Base-by-base conservation (phyloP, 1,139 yeast species). In the Kodamaea sp. region DNA sequence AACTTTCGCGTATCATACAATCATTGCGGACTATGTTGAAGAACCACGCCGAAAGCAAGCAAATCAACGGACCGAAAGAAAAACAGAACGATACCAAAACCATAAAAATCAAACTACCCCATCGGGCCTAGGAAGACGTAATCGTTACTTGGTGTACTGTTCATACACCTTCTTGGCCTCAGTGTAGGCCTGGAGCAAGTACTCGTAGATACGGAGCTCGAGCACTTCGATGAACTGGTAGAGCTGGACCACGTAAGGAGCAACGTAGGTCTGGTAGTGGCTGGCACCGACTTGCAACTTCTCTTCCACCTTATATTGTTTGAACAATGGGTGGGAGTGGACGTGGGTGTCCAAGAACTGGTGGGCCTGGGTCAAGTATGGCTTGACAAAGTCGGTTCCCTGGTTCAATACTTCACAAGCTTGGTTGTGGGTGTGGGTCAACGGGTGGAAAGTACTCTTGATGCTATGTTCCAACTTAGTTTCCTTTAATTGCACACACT, bases 401-500 rank as follows among this genome's bases (percentile, higher is more conserved):
- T 49, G 49, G 45, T 55, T 49, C 46, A 70, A 61, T 2, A 50
- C 58, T 23, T 55, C 63, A 53, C 76, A 70, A 29, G 66, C 51
- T 33, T 54, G 54, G 45, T 52, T 53, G 47, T 67, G 72, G 41
- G 57, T 53, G 41, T 60, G 59, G 34, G 60, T 46, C 42, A 68
- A 60, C 33, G 76, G 76, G 45, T 68, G 73, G 46, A 66, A 52
- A 32, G 64, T 57, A 14, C 43, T 32, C 33, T 58, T 51, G 39
- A 53, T 53, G 22, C 52, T 57, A 39, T 54, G 59, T 37, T 61
- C 58, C 38, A 64, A 50, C 18, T 63, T 53, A 12, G 62, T 46
- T 45, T 62, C 63, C 36, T 59, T 49, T 43, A 66, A 60, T 26
- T 57, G 47, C 32, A 57, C 62, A 53, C 76, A 70, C 50, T 70